Evolutionary conservation across 2,329 filamentous ascomycete genomes (phyloP).

Genomic region (Monilinia fructicola): DNA sequence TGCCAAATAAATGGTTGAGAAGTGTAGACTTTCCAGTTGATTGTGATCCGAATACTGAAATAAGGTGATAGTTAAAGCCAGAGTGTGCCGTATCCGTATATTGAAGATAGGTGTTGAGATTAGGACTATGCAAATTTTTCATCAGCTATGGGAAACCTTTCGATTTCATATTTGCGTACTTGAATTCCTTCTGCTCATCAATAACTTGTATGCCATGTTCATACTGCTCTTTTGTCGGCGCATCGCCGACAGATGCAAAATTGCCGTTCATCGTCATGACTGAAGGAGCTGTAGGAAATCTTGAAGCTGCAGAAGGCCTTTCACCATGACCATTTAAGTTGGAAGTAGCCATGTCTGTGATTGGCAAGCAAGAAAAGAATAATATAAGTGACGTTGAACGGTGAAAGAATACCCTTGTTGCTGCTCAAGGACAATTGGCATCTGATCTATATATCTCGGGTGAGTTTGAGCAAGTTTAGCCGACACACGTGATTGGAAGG

Average conservation of each 20-base stretch:
- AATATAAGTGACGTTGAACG: constrained; percentile 16
- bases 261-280: constrained; percentile 69
- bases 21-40: constrained; percentile 98
- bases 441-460: constrained; percentile 15
- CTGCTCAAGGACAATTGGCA: constrained; percentile 21
- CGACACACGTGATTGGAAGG: constrained; percentile 10
- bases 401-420: constrained; percentile 19
- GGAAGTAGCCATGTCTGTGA: constrained; percentile 33
- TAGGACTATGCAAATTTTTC: constrained; percentile 53
- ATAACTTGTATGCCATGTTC: constrained; percentile 96
- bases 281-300: constrained; percentile 39
- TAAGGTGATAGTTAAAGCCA: constrained; percentile 98
- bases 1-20: constrained; percentile 93
- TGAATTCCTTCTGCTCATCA: constrained; percentile 95
- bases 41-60: constrained; percentile 98
- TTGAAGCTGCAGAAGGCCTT: constrained; percentile 37
- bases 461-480: neutral
- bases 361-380: constrained; percentile 18
- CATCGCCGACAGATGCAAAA: constrained; percentile 71
- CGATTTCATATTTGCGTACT: constrained; percentile 56
- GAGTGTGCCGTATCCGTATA: constrained; percentile 77
- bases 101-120: constrained; percentile 79
- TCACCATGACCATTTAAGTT: constrained; percentile 33
- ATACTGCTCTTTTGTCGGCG: constrained; percentile 65
- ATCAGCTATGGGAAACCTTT: constrained; percentile 26